These are phyloP conservation scores for Wilcoxina mikolae DNA, from an alignment of 495 filamentous ascomycete genomes.

Conservation along the genomic window DNA sequence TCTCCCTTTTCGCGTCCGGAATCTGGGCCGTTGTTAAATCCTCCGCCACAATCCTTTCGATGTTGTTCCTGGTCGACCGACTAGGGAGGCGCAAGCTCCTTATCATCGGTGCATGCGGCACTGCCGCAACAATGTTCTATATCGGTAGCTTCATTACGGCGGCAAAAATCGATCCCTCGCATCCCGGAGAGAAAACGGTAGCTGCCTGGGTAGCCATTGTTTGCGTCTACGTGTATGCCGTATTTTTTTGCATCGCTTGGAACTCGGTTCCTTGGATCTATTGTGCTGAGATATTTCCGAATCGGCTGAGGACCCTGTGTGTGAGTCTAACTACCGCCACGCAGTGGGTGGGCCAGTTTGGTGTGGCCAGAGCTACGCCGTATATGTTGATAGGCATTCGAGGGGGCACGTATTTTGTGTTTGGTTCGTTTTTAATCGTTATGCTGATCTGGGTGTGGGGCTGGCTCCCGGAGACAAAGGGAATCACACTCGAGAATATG, in stretches of 20 bases:
- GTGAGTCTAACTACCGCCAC: constrained; percentile 35
- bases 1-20: constrained; percentile 35
- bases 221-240: constrained; percentile 51
- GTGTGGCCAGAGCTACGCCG: constrained; percentile 33
- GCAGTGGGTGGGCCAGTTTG: constrained; percentile 36
- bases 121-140: constrained; percentile 52
- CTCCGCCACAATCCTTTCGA: constrained; percentile 30
- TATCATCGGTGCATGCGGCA: constrained; percentile 46
- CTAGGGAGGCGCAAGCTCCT: constrained; percentile 59
- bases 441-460: constrained; percentile 45
- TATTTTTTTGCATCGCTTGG: constrained; percentile 48
- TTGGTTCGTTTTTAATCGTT: constrained; percentile 28
- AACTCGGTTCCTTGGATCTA: constrained; percentile 64
- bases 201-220: constrained; percentile 43
- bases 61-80: constrained; percentile 56
- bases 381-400: constrained; percentile 35
- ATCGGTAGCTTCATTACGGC: constrained; percentile 50
- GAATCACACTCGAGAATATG: constrained; percentile 48
- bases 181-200: constrained; percentile 23
- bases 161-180: constrained; percentile 32
- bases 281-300: constrained; percentile 59
- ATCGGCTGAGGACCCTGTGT: constrained; percentile 40
- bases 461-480: constrained; percentile 52
- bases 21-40: constrained; percentile 40
- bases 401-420: constrained; percentile 39